Evolutionary conservation across 2,329 filamentous ascomycete species (phyloP).

Genomic region (Aspergillus sp.): DNA sequence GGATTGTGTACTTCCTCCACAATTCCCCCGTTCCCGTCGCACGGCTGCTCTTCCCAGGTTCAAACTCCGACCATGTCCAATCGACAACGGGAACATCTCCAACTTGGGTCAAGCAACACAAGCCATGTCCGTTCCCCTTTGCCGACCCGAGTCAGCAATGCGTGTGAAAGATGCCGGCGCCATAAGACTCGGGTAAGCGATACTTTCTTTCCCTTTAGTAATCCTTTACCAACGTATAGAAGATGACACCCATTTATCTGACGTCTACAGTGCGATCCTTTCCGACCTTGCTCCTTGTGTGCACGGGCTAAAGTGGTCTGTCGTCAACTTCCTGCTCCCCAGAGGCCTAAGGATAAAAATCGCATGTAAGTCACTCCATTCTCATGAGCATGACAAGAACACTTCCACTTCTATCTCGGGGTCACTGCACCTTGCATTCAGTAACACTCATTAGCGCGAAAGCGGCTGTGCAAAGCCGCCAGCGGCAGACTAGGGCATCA

Average conservation of each 20-base stretch:
- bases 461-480: too few relatives aligned
- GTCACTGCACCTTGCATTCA: background rate
- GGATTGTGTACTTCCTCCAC: too few relatives aligned
- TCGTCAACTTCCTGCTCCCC: conserved; percentile 8
- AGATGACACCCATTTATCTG: background rate
- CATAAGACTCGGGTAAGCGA: conserved; percentile 33
- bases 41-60: too few relatives aligned
- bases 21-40: too few relatives aligned
- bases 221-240: background rate
- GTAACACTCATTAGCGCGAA: too few relatives aligned
- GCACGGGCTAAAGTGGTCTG: conserved; percentile 30
- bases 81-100: too few relatives aligned
- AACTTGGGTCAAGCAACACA: too few relatives aligned
- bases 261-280: conserved; percentile 33
- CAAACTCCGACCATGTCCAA: too few relatives aligned
- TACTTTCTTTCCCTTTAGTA: too few relatives aligned
- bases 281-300: conserved; percentile 38
- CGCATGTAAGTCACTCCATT: conserved; percentile 16
- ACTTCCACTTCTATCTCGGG: background rate
- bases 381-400: background rate
- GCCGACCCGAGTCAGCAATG: conserved; percentile 31
- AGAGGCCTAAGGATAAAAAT: conserved; percentile 2
- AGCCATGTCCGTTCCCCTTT: background rate
- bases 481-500: too few relatives aligned
- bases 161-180: conserved; percentile 33